Evolutionary conservation across 441 rosid species (phyloP).

Genomic region (Pelargonium citronellum): DNA sequence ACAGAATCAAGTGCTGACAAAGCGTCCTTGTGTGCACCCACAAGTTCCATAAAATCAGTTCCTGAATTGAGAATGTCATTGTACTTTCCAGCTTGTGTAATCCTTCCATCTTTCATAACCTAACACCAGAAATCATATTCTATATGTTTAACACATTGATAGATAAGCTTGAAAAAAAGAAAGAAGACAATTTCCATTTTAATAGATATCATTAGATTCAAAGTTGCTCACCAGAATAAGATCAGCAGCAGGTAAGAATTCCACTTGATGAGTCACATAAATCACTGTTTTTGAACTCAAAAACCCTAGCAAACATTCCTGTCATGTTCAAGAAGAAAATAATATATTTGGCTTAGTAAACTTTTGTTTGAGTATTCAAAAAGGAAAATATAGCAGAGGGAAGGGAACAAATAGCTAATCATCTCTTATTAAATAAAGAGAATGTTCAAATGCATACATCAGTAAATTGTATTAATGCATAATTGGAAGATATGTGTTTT

Average conservation of each 20-base stretch:
- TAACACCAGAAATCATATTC: conserved; percentile 19
- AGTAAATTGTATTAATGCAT: no score
- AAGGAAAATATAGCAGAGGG: no score
- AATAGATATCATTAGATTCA: not conserved
- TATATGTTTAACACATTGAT: not conserved
- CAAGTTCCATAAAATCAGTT: conserved; percentile 81
- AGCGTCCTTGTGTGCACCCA: conserved; percentile 72
- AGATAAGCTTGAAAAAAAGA: not conserved
- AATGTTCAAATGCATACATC: no score
- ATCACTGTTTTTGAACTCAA: conserved; percentile 48
- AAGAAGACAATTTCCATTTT: not conserved
- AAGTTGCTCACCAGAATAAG: conserved; percentile 48
- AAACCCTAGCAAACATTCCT: conserved; percentile 56
- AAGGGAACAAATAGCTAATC: no score
- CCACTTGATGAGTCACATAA: conserved; percentile 64
- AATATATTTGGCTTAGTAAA: no score
- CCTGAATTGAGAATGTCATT: conserved; percentile 60
- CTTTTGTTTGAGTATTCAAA: no score
- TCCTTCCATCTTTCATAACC: conserved; percentile 89
- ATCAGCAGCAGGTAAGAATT: conserved; percentile 61
- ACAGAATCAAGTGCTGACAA: conserved; percentile 45
- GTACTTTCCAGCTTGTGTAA: conserved; percentile 79
- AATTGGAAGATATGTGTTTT: no score
- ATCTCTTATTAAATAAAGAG: no score
- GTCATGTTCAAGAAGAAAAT: conserved; percentile 4